Evolutionary conservation across 139 green algal species (phyloP).

Genomic region (Haematococcus lacustris): DNA sequence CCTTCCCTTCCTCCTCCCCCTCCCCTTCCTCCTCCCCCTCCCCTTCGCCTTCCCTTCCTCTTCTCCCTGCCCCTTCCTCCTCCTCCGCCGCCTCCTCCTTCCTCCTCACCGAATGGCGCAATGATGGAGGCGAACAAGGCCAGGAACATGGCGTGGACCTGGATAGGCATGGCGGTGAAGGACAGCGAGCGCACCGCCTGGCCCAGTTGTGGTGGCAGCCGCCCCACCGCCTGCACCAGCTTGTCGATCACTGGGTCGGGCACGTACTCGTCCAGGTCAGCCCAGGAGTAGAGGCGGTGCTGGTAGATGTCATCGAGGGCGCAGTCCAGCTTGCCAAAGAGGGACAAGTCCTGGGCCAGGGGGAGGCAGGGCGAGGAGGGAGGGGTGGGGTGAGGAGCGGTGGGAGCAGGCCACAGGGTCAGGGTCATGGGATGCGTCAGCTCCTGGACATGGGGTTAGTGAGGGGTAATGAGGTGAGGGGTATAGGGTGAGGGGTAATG

Average conservation of each 20-base stretch:
- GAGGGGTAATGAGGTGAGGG: no score
- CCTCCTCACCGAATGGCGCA: constrained; percentile 91
- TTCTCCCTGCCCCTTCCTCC: no score
- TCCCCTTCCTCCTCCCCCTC: no score
- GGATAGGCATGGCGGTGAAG: constrained; percentile 38
- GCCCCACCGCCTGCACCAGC: background rate
- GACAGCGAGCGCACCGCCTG: background rate
- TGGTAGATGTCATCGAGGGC: constrained; percentile 48
- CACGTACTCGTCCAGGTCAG: constrained; percentile 23
- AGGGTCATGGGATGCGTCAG: no score
- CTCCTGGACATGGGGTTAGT: no score
- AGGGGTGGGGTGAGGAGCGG: background rate
- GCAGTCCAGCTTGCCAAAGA: constrained; percentile 40
- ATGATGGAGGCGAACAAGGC: constrained; percentile 90
- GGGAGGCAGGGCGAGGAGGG: background rate
- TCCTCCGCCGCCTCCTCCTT: no score
- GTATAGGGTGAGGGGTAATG: no score
- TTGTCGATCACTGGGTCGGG: constrained; percentile 1
- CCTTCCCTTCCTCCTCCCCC: no score
- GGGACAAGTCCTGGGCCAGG: constrained; percentile 33
- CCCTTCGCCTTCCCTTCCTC: no score
- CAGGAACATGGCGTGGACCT: constrained; percentile 70
- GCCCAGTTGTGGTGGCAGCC: constrained; percentile 13
- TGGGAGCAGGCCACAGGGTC: no score
- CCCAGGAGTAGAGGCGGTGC: constrained; percentile 33